Evolutionary conservation across 352 stramenopile genomes (phyloP).

Genomic region (Phytopythium chamaehyphon): DNA sequence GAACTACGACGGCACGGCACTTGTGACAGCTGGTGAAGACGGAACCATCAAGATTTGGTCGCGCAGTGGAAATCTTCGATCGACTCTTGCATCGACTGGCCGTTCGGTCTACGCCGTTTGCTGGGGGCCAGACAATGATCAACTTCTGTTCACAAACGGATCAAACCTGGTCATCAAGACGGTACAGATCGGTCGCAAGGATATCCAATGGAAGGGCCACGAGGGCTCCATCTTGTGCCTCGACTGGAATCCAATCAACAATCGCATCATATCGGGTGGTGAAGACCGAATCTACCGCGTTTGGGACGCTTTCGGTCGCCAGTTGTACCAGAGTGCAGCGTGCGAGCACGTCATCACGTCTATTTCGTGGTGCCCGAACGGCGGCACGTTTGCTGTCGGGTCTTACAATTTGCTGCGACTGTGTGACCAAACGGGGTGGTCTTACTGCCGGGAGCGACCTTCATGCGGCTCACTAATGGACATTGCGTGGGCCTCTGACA

Average conservation of each 20-base stretch:
- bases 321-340: conserved; percentile 82
- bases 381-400: conserved; percentile 88
- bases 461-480: conserved; percentile 84
- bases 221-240: conserved; percentile 88
- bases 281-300: conserved; percentile 93
- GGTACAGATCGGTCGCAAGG: conserved; percentile 82
- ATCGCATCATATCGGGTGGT: conserved; percentile 88
- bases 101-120: conserved; percentile 85
- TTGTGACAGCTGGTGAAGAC: conserved; percentile 91
- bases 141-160: conserved; percentile 87
- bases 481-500: conserved; percentile 87
- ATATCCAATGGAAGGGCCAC: conserved; percentile 90
- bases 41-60: conserved; percentile 93
- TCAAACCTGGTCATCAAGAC: conserved; percentile 90
- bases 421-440: conserved; percentile 93
- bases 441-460: conserved; percentile 79
- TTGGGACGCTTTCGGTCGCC: conserved; percentile 90
- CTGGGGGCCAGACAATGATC: conserved; percentile 91
- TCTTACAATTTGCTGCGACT: conserved; percentile 91
- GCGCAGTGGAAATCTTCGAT: conserved; percentile 82
- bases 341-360: conserved; percentile 90
- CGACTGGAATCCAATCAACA: conserved; percentile 93
- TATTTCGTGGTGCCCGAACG: conserved; percentile 90
- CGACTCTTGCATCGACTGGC: conserved; percentile 79
- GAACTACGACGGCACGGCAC: conserved; percentile 90